phyloP scores from a whole-genome alignment of 1,284 basidiomycete species.

The Chondrostereum purpureum region DNA sequence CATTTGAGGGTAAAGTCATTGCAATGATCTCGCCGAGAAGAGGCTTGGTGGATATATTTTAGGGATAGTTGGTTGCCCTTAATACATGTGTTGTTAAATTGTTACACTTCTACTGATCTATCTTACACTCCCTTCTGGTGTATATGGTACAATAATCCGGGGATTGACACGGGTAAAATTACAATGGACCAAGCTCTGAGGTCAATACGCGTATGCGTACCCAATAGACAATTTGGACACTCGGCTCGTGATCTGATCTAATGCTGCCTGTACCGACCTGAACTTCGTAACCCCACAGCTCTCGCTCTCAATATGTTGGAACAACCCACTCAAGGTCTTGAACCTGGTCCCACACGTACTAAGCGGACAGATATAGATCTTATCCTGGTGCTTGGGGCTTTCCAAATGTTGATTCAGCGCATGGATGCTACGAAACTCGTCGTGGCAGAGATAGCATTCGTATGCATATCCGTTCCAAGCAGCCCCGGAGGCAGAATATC shows the following conservation, averaged over 20 bases:
- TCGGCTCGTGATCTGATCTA: slow-evolving; percentile 29
- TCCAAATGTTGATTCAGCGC: slow-evolving; percentile 47
- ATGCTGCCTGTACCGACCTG: slow-evolving; percentile 26
- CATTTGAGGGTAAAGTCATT: slow-evolving; percentile 12
- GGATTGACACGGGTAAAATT: no score
- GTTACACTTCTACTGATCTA: no score
- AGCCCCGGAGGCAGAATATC: slow-evolving; percentile 30
- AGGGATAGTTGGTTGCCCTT: background rate
- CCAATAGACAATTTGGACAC: slow-evolving; percentile 22
- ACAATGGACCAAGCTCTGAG: no score
- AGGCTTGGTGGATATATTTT: slow-evolving; percentile 13
- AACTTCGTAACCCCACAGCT: slow-evolving; percentile 42
- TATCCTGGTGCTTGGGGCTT: slow-evolving; percentile 40
- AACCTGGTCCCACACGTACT: slow-evolving; percentile 32
- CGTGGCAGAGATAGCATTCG: slow-evolving; percentile 52
- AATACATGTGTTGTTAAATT: background rate
- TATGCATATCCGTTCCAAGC: slow-evolving; percentile 43
- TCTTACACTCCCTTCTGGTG: no score
- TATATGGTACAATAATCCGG: no score
- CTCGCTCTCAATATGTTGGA: slow-evolving; percentile 52
- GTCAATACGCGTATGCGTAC: no score
- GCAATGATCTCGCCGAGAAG: slow-evolving; percentile 13
- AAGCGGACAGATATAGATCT: slow-evolving; percentile 37
- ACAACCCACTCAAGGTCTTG: slow-evolving; percentile 39
- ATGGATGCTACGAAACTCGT: slow-evolving; percentile 25